phyloP scores from a whole-genome alignment of 352 stramenopile species.

The Phytophthora niederhauseri region DNA sequence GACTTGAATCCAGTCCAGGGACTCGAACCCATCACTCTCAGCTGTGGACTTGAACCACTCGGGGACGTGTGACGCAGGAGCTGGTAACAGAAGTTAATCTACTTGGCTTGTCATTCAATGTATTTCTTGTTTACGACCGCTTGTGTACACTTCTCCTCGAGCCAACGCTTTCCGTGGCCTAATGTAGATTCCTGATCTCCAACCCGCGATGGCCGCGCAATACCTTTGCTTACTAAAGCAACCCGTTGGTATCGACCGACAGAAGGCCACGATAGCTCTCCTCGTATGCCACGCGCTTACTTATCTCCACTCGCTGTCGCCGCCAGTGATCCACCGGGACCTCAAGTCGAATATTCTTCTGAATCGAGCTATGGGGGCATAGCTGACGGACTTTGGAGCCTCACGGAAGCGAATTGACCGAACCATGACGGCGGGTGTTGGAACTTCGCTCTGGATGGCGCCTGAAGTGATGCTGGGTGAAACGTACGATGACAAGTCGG shows the following conservation, averaged over 20 bases:
- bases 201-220: no score
- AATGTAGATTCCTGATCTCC: no score
- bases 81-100: no score
- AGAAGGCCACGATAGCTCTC: conserved; percentile 31
- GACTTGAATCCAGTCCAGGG: no score
- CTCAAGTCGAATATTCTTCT: conserved; percentile 65
- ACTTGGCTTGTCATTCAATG: no score
- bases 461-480: conserved; percentile 19
- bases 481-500: conserved; percentile 9
- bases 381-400: conserved; percentile 12
- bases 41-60: no score
- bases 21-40: no score
- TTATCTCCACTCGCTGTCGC: conserved; percentile 26
- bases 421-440: conserved; percentile 26
- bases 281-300: conserved; percentile 35
- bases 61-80: no score
- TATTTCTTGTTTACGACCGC: no score
- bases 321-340: conserved; percentile 49
- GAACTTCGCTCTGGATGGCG: conserved; percentile 11
- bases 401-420: conserved; percentile 7
- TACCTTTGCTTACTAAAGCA: no score
- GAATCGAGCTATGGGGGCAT: conserved; percentile 19
- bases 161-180: no score
- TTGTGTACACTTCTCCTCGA: no score
- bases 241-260: conserved; percentile 9